Evolutionary conservation across 2,329 filamentous ascomycete species (phyloP), one percentile per base, ranked within the genome.

Genomic region (Alternaria infectoria): DNA sequence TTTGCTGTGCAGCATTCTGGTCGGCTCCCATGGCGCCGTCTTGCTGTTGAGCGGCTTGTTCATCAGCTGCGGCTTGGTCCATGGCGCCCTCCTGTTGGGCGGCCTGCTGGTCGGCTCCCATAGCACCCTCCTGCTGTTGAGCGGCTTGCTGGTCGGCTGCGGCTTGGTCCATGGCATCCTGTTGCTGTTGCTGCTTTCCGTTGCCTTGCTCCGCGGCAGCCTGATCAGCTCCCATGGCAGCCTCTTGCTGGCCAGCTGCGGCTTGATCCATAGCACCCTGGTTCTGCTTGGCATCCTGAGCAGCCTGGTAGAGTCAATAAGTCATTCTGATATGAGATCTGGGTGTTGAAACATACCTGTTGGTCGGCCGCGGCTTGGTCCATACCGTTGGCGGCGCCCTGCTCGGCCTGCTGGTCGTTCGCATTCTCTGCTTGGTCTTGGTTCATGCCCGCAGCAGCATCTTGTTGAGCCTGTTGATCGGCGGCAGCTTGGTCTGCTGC

Each of bases 171-270:
- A 23, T 45, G 32, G 30, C 28, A 26, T 30, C 57, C 21, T 61
- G 50, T 49, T 60, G 50, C 23, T 58, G 36, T 15, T 59, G 45
- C 19, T 56, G 46, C 15, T 51, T 19, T 46, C 25, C 45, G 9
- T 58, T 32, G 36, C 44, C 50, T 56, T 56, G 49, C 9, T 61
- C 57, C 12, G 58, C 54, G n/a, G 50, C 57, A 44, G 61, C 57
- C n/a, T 45, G 28, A 15, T 54, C 49, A 25, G 40, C 50, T 36
- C 46, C 32, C 17, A 43, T 51, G 13, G 46, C 56, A 9, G 50
- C 57, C 9, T 45, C 21, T 40, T 63, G 26, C 15, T 62, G 30
- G 12, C 55, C 54, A 8, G 59, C 50, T 36, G 61, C 61, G 12
- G 44, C 54, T 43, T 60, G 52, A 19, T 54, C 54, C 25, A 30